These are phyloP conservation scores for Phytopythium ostracodes DNA, from an alignment of 352 stramenopile species.

Conservation along the genomic window DNA sequence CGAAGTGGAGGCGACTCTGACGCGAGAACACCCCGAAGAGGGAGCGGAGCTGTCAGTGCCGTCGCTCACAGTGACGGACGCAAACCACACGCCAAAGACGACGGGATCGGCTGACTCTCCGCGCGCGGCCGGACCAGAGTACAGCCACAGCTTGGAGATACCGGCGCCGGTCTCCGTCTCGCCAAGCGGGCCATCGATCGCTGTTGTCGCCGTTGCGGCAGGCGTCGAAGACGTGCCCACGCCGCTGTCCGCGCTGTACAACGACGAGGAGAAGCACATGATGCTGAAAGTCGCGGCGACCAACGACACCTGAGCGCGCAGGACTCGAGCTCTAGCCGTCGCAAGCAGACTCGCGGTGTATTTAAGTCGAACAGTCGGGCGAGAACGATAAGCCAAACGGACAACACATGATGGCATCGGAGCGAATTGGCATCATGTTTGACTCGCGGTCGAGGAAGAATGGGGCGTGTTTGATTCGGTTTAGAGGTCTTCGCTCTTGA, in stretches of 20 bases:
- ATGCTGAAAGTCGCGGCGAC: slow-evolving; percentile 41
- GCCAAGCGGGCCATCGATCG: background rate
- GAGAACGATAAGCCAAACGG: background rate
- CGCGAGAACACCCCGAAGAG: background rate
- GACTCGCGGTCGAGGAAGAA: too few species aligned
- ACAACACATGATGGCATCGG: background rate
- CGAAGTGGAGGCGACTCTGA: background rate
- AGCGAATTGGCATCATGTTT: too few species aligned
- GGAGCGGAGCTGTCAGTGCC: slow-evolving; percentile 9
- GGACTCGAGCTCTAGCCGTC: too few species aligned
- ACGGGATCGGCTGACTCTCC: background rate
- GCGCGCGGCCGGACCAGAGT: background rate
- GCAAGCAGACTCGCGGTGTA: background rate
- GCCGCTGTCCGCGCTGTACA: slow-evolving; percentile 65
- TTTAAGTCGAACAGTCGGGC: background rate
- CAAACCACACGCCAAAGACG: background rate
- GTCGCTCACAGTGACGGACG: background rate
- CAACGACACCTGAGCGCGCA: background rate
- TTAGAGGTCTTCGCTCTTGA: background rate
- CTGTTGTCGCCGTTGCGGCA: slow-evolving; percentile 10
- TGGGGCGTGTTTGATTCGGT: background rate
- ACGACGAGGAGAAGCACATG: slow-evolving; percentile 61
- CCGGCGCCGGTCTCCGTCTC: background rate
- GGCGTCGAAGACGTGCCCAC: slow-evolving; percentile 35
- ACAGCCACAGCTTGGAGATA: background rate